A percentile compares a stretch with the other conserved stretches of the same genome.
phyloP scores from a whole-genome alignment of 768 basidiomycete species.

The Hortiboletus campestris region DNA sequence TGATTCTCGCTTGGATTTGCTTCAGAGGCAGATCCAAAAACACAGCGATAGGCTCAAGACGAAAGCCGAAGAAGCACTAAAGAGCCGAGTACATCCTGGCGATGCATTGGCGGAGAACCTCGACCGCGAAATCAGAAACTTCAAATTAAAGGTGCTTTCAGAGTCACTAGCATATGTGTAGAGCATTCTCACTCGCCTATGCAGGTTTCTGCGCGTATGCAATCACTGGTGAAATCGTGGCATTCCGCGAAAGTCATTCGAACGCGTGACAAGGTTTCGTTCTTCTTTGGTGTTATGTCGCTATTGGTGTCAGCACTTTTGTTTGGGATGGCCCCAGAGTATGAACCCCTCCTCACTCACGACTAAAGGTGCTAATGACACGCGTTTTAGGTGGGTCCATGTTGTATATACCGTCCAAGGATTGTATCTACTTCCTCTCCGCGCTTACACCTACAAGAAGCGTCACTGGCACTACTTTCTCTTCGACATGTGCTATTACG shows the following conservation, averaged over 20 bases:
- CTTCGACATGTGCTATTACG: conserved; percentile 91
- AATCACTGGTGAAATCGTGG: conserved; percentile 79
- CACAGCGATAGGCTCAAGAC: conserved; percentile 82
- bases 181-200: conserved; percentile 7
- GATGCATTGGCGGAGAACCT: conserved; percentile 73
- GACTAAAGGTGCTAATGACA: conserved; percentile 4
- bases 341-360: conserved; percentile 26
- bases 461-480: conserved; percentile 94
- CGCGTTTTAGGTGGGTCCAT: conserved; percentile 71
- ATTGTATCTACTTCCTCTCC: conserved; percentile 76
- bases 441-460: conserved; percentile 86
- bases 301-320: conserved; percentile 81
- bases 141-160: conserved; percentile 74
- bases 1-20: conserved; percentile 81
- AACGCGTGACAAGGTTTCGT: conserved; percentile 82
- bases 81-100: conserved; percentile 53
- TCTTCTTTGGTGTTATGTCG: conserved; percentile 93
- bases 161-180: neutral
- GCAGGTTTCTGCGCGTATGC: conserved; percentile 79
- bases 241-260: conserved; percentile 87
- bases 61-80: conserved; percentile 79
- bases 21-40: conserved; percentile 83
- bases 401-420: conserved; percentile 80
- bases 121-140: conserved; percentile 82
- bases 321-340: conserved; percentile 87